Base-by-base conservation (phyloP, 1,139 yeast species). In the Petasospora rhodanensis region DNA sequence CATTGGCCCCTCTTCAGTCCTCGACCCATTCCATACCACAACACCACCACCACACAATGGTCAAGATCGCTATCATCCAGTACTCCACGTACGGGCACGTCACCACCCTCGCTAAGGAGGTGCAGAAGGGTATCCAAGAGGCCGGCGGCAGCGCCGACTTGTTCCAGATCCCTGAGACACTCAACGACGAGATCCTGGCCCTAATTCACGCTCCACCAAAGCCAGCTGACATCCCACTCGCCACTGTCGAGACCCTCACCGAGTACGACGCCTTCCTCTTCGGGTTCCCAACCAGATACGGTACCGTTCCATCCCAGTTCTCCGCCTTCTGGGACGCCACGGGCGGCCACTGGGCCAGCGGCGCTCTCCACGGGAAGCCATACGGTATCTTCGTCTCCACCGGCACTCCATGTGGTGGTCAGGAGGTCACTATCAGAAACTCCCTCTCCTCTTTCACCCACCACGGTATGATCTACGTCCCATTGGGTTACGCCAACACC, bases 71-170 rank as follows among this genome's bases (percentile, higher is more conserved):
- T 15, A 45, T 46, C 37, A 33, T 86, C 58, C 76, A 79, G 58
- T 86, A 86, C 73, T 77, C 95, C 34, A 64, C 80, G 52, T 85
- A 82, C 70, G 87, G 86, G 48, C 95, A 86, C 63, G 65, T 81
- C 51, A 76, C 76, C 47, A 63, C 68, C 29, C 51, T 82, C 42
- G 93, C 94, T 37, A 71, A 75, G 60, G 66, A 79, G 35, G 76
- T 75, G 52, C 72, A 78, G 62, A 63, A 64, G 43, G 95, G 95
- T 53, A 65, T 83, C 38, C 78, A 73, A 52, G 62, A 73, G 21
- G 79, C 87, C 28, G 95, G 94, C 50, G 82, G 82, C 45, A 46
- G 58, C 6, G 91, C 86, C 35, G 79, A 75, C 46, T 65, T 82
- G 46, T 82, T 60, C 68, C 94, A 82, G 65, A 75, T 85, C 39